Evolutionary conservation across 352 stramenopile species (phyloP).

Genomic region (Phytopythium sindhum): DNA sequence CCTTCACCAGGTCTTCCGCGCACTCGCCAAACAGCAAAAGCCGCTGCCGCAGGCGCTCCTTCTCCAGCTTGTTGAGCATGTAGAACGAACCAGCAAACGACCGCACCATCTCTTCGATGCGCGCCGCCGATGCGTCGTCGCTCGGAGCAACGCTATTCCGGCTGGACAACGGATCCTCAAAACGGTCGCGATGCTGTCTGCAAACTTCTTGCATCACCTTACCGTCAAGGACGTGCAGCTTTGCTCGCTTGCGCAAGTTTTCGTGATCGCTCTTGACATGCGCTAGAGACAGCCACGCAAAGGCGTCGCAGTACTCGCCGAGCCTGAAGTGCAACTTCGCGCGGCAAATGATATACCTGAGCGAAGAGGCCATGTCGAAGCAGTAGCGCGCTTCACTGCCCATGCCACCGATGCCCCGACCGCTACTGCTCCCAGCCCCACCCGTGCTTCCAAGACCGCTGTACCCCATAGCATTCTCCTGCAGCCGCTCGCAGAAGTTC

Average conservation of each 20-base stretch:
- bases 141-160: background rate
- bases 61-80: slow-evolving; percentile 57
- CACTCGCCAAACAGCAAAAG: slow-evolving; percentile 53
- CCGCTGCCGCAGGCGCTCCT: slow-evolving; percentile 41
- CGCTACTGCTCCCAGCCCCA: slow-evolving; percentile 57
- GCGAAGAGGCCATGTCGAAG: slow-evolving; percentile 78
- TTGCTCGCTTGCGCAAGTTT: slow-evolving; percentile 57
- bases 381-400: slow-evolving; percentile 73
- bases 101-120: slow-evolving; percentile 54
- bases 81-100: slow-evolving; percentile 64
- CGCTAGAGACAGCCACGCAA: slow-evolving; percentile 70
- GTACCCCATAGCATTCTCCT: slow-evolving; percentile 66
- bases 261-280: slow-evolving; percentile 78
- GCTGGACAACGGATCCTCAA: slow-evolving; percentile 3
- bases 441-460: slow-evolving; percentile 37
- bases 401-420: slow-evolving; percentile 63
- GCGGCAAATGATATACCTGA: slow-evolving; percentile 67
- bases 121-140: slow-evolving; percentile 21
- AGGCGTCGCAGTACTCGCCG: slow-evolving; percentile 50
- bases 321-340: slow-evolving; percentile 62
- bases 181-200: slow-evolving; percentile 49
- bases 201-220: slow-evolving; percentile 55
- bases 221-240: slow-evolving; percentile 66
- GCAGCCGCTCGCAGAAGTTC: slow-evolving; percentile 64
- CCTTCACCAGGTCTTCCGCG: slow-evolving; percentile 36